phyloP scores from a whole-genome alignment of 495 filamentous ascomycete species.

The Neurospora sp. region DNA sequence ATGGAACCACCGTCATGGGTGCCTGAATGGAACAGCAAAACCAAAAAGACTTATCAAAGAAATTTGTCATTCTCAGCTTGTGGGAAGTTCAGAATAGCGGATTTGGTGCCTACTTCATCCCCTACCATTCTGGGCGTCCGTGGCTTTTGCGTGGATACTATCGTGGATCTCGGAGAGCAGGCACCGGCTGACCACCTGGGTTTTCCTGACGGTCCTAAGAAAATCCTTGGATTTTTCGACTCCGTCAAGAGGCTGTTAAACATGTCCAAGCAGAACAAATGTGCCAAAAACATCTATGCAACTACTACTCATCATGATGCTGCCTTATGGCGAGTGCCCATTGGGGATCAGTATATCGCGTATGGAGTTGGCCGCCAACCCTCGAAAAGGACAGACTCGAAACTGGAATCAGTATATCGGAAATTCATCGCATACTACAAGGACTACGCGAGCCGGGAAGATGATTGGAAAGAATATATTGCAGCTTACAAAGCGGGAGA shows the following conservation, averaged over 20 bases:
- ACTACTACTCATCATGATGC: not conserved
- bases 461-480: rapidly evolving
- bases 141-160: constrained; percentile 2
- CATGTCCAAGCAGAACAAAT: not conserved
- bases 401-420: not conserved
- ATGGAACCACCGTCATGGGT: constrained; percentile 7
- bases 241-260: not conserved
- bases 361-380: rapidly evolving
- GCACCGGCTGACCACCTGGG: too few relatives aligned
- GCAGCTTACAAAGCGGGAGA: not conserved
- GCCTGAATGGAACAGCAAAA: constrained; percentile 2
- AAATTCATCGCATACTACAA: not conserved
- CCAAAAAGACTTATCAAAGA: not conserved
- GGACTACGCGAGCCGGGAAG: not conserved
- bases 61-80: not conserved
- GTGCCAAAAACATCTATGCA: not conserved
- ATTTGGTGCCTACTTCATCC: not conserved
- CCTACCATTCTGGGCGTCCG: not conserved
- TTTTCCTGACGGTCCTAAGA: not conserved
- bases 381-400: not conserved
- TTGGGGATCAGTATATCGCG: not conserved
- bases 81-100: not conserved
- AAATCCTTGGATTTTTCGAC: not conserved
- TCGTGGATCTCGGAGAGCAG: not conserved
- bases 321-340: not conserved